Evolutionary conservation across 1,139 yeast genomes (phyloP), one percentile per base, ranked within the genome.

Genomic region (Yamadazyma sp.): DNA sequence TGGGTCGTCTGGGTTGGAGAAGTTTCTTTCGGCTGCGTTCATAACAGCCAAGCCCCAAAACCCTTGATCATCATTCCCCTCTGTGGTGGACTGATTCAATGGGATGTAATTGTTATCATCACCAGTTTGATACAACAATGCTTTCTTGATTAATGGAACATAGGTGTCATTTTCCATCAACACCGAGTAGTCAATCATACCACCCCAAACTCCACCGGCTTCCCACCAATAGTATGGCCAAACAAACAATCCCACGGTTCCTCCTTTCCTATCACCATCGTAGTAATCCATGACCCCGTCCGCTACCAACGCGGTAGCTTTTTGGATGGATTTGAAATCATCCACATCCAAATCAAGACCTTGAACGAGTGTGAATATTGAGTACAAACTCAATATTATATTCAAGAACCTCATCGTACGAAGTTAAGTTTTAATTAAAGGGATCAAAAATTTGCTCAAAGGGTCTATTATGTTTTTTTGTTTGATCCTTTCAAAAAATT

Each of bases 221-320:
- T 84, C 87, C 95, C 96, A 88, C 96, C 96, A 88, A 69, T 84
- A 87, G 66, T 85, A 86, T 2, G 95, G 95, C 47, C 69, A 58
- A 14, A 73, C 66, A 59, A 88, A 87, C 83, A 80, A 77, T 26
- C 96, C 96, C 20, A 86, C 75, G 9, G 83, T 76, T 28, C 89
- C 86, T 31, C 96, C 96, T 40, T 69, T 63, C 24, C 68, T 60
- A 34, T 64, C 53, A 14, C 92, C 92, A 25, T 74, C 77, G 58
- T 87, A 85, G 59, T 87, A 87, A 59, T 81, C 80, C 66, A 87
- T 67, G 37, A 83, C 70, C 46, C 95, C 95, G 24, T 72, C 59
- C 8, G 78, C 78, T 12, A 86, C 66, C 17, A 75, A 61, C 3
- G 78, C 70, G 12, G 85, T 78, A n/a, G 80, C 87, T 34, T 63